Conservation (phyloP, 306 rosid species). For the Dalbergia cochinchinensis region DNA sequence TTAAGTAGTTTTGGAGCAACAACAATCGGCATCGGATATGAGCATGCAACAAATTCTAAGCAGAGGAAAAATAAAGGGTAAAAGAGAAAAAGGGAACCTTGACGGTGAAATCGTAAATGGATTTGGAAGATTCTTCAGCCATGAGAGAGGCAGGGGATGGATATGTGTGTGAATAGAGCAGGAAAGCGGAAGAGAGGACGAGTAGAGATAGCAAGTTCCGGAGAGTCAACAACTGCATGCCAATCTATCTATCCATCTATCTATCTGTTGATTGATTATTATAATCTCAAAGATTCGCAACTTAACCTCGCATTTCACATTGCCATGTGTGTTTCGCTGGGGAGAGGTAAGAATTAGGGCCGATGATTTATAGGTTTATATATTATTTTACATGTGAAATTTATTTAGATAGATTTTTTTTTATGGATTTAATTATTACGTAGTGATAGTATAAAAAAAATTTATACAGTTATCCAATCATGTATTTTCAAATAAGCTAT, state of each 20-base stretch:
- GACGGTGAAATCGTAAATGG: conserved; percentile 83
- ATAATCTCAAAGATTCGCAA: background rate
- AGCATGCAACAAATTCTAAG: background rate
- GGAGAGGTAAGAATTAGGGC: too few species aligned
- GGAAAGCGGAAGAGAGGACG: conserved; percentile 53
- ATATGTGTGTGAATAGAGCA: conserved; percentile 40
- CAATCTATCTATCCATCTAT: background rate
- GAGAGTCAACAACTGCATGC: conserved; percentile 47
- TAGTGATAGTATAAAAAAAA: too few species aligned
- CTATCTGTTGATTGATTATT: too few species aligned
- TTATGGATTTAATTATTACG: too few species aligned
- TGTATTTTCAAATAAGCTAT: too few species aligned
- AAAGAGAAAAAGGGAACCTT: conserved; percentile 52
- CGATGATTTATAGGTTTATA: too few species aligned
- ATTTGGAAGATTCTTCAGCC: conserved; percentile 69
- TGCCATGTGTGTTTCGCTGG: too few species aligned
- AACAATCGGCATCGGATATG: background rate
- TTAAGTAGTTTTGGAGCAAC: background rate
- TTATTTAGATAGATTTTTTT: too few species aligned
- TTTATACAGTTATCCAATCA: too few species aligned
- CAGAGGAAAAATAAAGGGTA: background rate
- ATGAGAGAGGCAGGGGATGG: conserved; percentile 48
- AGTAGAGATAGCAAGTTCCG: conserved; percentile 55
- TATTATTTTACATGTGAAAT: too few species aligned
- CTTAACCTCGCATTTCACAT: background rate